A percentile compares a stretch with the other conserved stretches of the same genome.
Evolutionary conservation across 371 early-diverging fungal genomes (phyloP).

Genomic region (Actinomortierella ambigua): DNA sequence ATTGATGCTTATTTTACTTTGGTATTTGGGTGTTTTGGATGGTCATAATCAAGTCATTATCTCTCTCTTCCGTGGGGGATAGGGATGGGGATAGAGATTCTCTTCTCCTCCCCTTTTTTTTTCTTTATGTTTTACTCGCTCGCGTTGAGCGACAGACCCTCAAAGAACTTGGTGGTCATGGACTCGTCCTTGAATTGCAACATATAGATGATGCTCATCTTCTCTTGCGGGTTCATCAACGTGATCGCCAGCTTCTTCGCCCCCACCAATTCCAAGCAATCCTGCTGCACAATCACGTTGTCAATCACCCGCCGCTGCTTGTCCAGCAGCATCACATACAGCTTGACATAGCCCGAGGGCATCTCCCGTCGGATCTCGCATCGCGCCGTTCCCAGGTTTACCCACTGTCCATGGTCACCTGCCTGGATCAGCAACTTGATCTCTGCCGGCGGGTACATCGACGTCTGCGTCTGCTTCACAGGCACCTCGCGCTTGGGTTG

Average conservation of each 20-base stretch:
- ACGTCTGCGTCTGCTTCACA: constrained; percentile 29
- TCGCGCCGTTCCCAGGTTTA: constrained; percentile 27
- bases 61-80: no score
- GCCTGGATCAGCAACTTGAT: constrained; percentile 45
- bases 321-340: constrained; percentile 30
- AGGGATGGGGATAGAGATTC: no score
- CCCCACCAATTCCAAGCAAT: constrained; percentile 43
- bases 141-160: constrained; percentile 38
- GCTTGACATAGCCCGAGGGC: constrained; percentile 40
- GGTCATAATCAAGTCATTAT: no score
- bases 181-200: constrained; percentile 45
- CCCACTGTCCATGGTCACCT: constrained; percentile 45
- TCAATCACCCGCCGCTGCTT: constrained; percentile 36
- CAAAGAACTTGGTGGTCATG: constrained; percentile 37
- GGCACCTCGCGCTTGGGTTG: constrained; percentile 16
- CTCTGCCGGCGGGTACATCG: constrained; percentile 41
- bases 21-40: no score
- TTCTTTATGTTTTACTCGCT: constrained; percentile 16
- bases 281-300: constrained; percentile 44
- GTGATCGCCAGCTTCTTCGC: constrained; percentile 46
- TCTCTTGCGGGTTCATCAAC: constrained; percentile 41
- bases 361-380: constrained; percentile 43
- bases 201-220: constrained; percentile 49
- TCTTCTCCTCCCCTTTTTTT: not conserved
- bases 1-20: not conserved